Conservation (phyloP, 169 alveolate species). For the Babesia sp. region DNA sequence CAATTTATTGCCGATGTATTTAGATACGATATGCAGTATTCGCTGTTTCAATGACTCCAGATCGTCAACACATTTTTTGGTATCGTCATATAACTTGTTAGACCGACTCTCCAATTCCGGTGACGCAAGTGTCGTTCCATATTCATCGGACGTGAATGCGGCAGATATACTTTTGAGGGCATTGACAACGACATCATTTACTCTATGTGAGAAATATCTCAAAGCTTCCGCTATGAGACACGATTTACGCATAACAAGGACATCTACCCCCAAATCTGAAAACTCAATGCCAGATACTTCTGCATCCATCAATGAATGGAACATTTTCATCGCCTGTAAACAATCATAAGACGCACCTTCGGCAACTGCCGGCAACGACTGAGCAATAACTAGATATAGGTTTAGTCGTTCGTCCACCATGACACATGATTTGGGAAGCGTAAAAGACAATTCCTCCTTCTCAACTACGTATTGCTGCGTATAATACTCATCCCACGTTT, state of each 20-base stretch:
- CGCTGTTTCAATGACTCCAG: constrained; percentile 18
- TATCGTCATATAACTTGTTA: neutral
- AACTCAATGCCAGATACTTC: constrained; percentile 13
- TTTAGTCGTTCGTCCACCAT: constrained; percentile 16
- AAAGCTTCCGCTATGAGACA: constrained; percentile 31
- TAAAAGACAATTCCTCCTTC: neutral
- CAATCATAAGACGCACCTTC: constrained; percentile 15
- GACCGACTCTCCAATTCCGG: neutral
- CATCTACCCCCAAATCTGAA: neutral
- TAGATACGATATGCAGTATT: neutral
- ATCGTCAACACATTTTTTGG: constrained; percentile 12
- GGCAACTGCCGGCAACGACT: neutral
- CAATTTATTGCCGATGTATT: neutral
- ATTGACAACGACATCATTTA: neutral
- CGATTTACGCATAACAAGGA: neutral
- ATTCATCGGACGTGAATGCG: neutral
- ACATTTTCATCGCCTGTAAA: constrained; percentile 6
- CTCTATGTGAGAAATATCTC: constrained; percentile 33
- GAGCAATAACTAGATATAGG: constrained; percentile 7
- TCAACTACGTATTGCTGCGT: neutral
- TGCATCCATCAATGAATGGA: constrained; percentile 28
- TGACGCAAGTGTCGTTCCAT: neutral
- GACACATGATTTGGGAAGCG: constrained; percentile 6
- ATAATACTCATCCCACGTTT: constrained; percentile 20
- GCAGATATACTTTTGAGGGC: neutral